Base-by-base conservation (phyloP, 192 early-diverging fungal genomes). In the Mortierella antarctica region DNA sequence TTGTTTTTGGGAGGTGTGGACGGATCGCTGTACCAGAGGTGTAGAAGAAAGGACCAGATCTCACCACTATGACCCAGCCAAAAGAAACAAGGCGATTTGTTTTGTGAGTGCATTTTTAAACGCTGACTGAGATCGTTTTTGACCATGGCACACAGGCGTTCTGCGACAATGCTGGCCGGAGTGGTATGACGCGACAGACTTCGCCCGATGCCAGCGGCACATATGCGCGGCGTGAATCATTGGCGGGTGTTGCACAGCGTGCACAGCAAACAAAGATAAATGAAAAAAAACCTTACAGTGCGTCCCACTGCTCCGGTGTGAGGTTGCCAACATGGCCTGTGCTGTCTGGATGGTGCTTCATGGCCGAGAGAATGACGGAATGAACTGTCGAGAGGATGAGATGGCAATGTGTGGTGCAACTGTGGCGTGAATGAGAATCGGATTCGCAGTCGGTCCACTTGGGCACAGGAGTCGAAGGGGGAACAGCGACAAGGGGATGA, bases 21-120 rank as follows among this genome's bases (percentile, higher is more conserved):
- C 13, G 77, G 77, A 21, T 80, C 77, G 13, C 70, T 67, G 52
- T 80, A 80, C 77, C 77, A 80, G 53, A 80, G 77, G 23, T 80
- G 77, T 2, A 80, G 70, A 6, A 80, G 42, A 55, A 80, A 80
- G 8, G 65, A 80, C 77, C 77, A 80, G 15, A 80, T 80, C 55
- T 80, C 77, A 6, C 77, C 77, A 31, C 77, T 80, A 15, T 40
- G 23, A 39, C 8, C 31, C 31, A 62, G 42, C 13, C n/a, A n/a
- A 12, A 5, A 50, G 15, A 13, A 47, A 61, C 53, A 14, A 54
- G 59, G 42, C 42, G 6, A 60, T 42, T 67, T 67, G 53, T 56
- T 52, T 67, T 50, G 57, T 57, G 45, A 70, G 18, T 45, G n/a
- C 45, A 31, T 64, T 64, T 21, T 15, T 14, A 23, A 3, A 39